Percentiles rank a stretch among this genome's conserved stretches.
Evolutionary conservation across 2,329 filamentous ascomycete genomes (phyloP).

Genomic region (Ophiocordyceps camponoti-leonardi): DNA sequence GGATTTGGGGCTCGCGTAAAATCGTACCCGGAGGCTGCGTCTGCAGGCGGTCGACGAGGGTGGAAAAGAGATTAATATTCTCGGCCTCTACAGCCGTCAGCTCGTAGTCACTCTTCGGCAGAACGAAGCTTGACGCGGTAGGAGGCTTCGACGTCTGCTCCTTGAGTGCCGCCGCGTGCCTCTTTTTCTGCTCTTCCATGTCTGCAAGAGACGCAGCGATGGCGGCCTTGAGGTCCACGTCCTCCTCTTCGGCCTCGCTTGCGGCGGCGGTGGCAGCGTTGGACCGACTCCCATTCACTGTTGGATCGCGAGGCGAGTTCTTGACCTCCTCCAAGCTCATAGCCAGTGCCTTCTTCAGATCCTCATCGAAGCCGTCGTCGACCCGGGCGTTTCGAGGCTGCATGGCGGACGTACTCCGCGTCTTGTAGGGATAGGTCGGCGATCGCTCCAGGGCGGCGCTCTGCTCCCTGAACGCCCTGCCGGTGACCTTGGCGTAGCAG

Average conservation of each 20-base stretch:
- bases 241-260: slow-evolving; percentile 57
- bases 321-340: slow-evolving; percentile 96
- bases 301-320: slow-evolving; percentile 46
- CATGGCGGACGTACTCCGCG: slow-evolving; percentile 52
- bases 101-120: slow-evolving; percentile 87
- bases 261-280: slow-evolving; percentile 20
- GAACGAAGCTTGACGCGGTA: slow-evolving; percentile 29
- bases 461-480: slow-evolving; percentile 33
- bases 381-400: slow-evolving; percentile 78
- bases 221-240: slow-evolving; percentile 82
- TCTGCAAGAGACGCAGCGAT: slow-evolving; percentile 90
- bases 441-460: slow-evolving; percentile 30
- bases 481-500: slow-evolving; percentile 77
- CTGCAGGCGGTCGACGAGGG: slow-evolving; percentile 82
- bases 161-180: slow-evolving; percentile 69
- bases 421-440: slow-evolving; percentile 39
- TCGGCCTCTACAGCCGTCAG: slow-evolving; percentile 86
- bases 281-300: slow-evolving; percentile 18
- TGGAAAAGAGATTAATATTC: slow-evolving; percentile 92
- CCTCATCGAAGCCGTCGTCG: slow-evolving; percentile 85
- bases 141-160: slow-evolving; percentile 44
- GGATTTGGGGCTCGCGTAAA: slow-evolving; percentile 89
- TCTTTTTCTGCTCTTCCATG: slow-evolving; percentile 96
- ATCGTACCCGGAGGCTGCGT: slow-evolving; percentile 93
- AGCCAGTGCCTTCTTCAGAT: slow-evolving; percentile 79